Conservation (phyloP, 345 rosid species). For the Alliaria petiolata region DNA sequence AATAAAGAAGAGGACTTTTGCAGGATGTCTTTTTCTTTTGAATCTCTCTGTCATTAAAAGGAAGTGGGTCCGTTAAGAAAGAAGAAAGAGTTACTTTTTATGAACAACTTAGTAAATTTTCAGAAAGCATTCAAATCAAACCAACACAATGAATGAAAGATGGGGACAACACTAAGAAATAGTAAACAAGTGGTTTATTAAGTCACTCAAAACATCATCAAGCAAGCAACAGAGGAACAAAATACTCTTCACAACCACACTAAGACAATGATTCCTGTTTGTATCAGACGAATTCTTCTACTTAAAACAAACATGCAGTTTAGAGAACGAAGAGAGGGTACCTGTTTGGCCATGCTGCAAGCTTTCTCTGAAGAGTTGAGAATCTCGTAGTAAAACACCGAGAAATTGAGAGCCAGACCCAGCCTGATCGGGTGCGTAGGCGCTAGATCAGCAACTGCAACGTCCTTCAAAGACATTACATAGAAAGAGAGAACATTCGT, state of each 20-base stretch:
- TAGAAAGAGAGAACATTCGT: background rate
- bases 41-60: slow-evolving; percentile 12
- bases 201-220: slow-evolving; percentile 2
- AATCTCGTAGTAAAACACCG: slow-evolving; percentile 70
- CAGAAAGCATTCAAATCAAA: background rate
- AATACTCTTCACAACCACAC: background rate
- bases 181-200: background rate
- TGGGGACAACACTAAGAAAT: background rate
- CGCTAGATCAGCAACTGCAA: slow-evolving; percentile 57
- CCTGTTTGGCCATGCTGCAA: slow-evolving; percentile 77
- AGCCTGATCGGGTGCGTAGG: slow-evolving; percentile 74
- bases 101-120: background rate
- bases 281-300: background rate
- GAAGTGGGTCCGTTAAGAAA: slow-evolving; percentile 27
- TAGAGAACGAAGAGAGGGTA: background rate
- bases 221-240: background rate
- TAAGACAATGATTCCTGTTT: background rate
- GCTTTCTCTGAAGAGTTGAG: slow-evolving; percentile 68
- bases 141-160: slow-evolving; percentile 19
- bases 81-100: slow-evolving; percentile 1
- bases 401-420: slow-evolving; percentile 67
- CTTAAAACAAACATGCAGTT: background rate
- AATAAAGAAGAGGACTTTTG: slow-evolving; percentile 17
- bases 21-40: slow-evolving; percentile 16
- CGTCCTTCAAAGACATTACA: slow-evolving; percentile 39